These are phyloP conservation scores for Eustoma russellianum DNA, from an alignment of 257 asterid genomes.

Conservation along the genomic window DNA sequence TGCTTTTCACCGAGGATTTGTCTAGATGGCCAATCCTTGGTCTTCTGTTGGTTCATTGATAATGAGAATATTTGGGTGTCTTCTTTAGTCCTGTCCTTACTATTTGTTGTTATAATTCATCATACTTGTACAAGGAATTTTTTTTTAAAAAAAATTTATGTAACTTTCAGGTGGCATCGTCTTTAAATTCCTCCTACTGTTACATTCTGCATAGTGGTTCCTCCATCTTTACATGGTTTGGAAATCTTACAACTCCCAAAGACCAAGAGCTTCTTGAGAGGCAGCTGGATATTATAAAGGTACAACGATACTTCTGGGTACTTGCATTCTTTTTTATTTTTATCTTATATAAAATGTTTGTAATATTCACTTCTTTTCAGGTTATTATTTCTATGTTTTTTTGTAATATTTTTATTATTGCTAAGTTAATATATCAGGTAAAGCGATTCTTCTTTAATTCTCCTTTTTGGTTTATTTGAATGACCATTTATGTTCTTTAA, in stretches of 20 bases:
- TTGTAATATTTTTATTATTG: neutral
- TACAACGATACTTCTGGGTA: slow-evolving; percentile 17
- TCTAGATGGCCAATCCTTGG: no score
- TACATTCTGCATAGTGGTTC: slow-evolving; percentile 86
- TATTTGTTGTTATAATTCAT: neutral
- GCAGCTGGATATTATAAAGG: slow-evolving; percentile 92
- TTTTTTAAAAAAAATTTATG: slow-evolving; percentile 12
- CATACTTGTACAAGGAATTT: slow-evolving; percentile 8
- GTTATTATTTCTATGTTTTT: no score
- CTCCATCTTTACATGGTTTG: slow-evolving; percentile 77
- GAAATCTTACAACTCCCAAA: slow-evolving; percentile 77
- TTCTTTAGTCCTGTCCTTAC: no score
- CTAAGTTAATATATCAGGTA: neutral
- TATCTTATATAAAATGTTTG: no score
- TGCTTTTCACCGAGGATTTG: neutral
- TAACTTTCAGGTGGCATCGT: slow-evolving; percentile 73
- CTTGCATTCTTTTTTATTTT: slow-evolving; percentile 9
- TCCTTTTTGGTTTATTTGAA: no score
- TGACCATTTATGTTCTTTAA: neutral
- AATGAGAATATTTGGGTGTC: no score
- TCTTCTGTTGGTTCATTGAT: neutral
- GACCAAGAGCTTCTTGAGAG: slow-evolving; percentile 96
- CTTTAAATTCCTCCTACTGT: slow-evolving; percentile 85
- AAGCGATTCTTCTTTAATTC: no score
- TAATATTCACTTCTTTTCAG: neutral